A percentile compares a stretch with the other conserved stretches of the same genome.
These are phyloP conservation scores for Penicillium polonicum DNA, from an alignment of 2,329 filamentous ascomycete species.

Conservation along the genomic window DNA sequence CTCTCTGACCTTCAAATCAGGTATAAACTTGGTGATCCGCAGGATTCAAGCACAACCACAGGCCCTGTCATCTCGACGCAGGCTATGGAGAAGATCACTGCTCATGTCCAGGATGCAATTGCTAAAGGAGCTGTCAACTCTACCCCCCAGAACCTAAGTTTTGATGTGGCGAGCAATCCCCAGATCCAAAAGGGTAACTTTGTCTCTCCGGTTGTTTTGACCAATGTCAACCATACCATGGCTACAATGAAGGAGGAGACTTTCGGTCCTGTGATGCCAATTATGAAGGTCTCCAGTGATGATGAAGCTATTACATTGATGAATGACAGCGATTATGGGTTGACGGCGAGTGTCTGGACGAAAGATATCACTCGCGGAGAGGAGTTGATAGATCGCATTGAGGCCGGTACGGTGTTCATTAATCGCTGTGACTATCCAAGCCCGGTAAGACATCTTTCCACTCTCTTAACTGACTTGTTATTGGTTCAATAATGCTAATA, in stretches of 20 bases:
- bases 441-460: conserved; percentile 61
- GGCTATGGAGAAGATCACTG: conserved; percentile 70
- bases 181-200: conserved; percentile 72
- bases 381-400: conserved; percentile 72
- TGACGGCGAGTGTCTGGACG: conserved; percentile 92
- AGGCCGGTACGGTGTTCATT: conserved; percentile 90
- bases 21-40: conserved; percentile 65
- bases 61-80: conserved; percentile 81
- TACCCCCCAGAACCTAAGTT: conserved; percentile 75
- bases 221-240: conserved; percentile 76
- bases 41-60: conserved; percentile 69
- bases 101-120: conserved; percentile 77
- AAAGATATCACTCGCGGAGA: conserved; percentile 74
- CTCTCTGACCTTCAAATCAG: conserved; percentile 11
- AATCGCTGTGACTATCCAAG: conserved; percentile 88
- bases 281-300: conserved; percentile 79
- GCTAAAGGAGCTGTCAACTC: conserved; percentile 75
- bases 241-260: conserved; percentile 87
- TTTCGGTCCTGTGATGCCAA: conserved; percentile 83
- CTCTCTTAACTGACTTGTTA: neutral
- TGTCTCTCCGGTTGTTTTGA: conserved; percentile 76
- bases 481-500: neutral
- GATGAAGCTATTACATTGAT: conserved; percentile 76
- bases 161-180: conserved; percentile 48
- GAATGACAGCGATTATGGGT: conserved; percentile 89